Evolutionary conservation across 441 rosid genomes (phyloP), one percentile per base, ranked within the genome.

Genomic region (Bruguiera hainesii): DNA sequence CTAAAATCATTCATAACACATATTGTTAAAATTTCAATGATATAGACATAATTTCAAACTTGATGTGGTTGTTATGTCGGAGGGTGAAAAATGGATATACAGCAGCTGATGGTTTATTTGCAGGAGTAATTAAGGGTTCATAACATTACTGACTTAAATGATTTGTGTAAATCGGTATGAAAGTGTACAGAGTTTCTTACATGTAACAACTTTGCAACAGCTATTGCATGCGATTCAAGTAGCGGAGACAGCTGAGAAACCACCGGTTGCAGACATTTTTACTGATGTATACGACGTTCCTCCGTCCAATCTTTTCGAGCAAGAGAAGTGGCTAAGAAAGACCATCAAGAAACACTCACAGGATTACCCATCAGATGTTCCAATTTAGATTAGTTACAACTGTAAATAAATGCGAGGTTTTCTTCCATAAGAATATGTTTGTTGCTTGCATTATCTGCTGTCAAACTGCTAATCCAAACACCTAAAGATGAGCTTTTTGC

Each of bases 241-340:
- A 23, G 97, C 97, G 5, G 97, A 90, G 80, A 83, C 73, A 75
- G 64, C 58, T 4, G 85, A 80, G 80, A 93, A 93, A 65, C 95
- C 96, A 28, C 77, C 87, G 13, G 61, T 93, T 42, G 73, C 61
- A 25, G 80, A 89, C n/a, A 15, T 87, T 71, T 93, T 93, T 75
- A 65, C 82, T 1, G 97, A 93, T 69, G 96, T 90, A n/a, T 93
- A 89, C 21, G 85, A 93, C 63, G 75, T 68, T 72, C 74, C 73
- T 25, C 86, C 97, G 20, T 50, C 84, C 30, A 89, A 91, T 73
- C 95, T 93, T 18, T 46, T 5, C 0, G 90, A 90, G 68, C 98
- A 93, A 68, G 88, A 87, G 77, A 75, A 68, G 50, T 60, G 63
- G 68, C 89, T 90, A 26, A 73, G 85, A 66, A 80, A 90, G 66